These are phyloP conservation scores for Lithocarpus polystachyus DNA, from an alignment of 306 rosid species.

Conservation along the genomic window DNA sequence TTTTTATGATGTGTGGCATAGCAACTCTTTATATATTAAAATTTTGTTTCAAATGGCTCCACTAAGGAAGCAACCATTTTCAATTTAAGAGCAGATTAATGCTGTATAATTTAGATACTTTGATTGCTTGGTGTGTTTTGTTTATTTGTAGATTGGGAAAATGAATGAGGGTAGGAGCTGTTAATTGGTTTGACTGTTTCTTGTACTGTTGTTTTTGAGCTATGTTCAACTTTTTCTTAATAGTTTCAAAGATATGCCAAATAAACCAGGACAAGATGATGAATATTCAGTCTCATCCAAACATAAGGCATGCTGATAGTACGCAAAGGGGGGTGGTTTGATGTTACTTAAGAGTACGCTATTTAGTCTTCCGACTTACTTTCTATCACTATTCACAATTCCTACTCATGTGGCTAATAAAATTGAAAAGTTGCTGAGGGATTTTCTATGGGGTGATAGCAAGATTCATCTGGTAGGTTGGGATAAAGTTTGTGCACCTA, in stretches of 20 bases:
- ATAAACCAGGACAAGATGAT: not conserved
- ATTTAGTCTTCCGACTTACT: too few species aligned
- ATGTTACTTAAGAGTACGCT: too few species aligned
- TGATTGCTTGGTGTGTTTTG: not conserved
- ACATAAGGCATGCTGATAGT: not conserved
- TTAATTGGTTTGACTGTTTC: not conserved
- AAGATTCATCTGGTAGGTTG: too few species aligned
- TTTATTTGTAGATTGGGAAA: not conserved
- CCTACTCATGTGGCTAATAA: too few species aligned
- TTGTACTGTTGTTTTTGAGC: not conserved
- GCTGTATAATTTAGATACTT: not conserved
- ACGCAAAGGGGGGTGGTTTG: too few species aligned
- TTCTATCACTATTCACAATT: too few species aligned
- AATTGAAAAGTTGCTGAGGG: too few species aligned
- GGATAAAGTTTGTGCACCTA: too few species aligned
- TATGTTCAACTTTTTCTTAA: not conserved
- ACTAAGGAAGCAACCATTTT: not conserved
- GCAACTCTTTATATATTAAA: not conserved
- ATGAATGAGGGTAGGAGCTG: not conserved
- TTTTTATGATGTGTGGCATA: not conserved
- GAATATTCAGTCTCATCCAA: not conserved
- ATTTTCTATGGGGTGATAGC: too few species aligned
- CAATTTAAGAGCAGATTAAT: not conserved
- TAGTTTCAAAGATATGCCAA: not conserved
- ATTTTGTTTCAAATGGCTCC: not conserved